Evolutionary conservation across 2,329 filamentous ascomycete genomes (phyloP), one percentile per base, ranked within the genome.

Genomic region (Cordyceps javanica): DNA sequence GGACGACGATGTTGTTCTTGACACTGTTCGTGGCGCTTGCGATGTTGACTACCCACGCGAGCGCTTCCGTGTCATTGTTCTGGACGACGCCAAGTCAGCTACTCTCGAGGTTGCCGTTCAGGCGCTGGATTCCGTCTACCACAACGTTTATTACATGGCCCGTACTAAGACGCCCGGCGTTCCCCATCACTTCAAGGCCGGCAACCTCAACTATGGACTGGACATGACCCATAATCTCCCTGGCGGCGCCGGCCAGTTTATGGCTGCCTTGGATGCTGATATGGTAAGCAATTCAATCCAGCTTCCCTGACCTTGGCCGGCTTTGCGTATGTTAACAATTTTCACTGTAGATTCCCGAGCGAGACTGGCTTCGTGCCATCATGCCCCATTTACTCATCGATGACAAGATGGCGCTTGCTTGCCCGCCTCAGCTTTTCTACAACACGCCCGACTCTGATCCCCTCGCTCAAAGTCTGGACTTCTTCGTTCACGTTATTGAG

Each of bases 201-300:
- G 83, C 52, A 87, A 87, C 65, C 71, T 87, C 54, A 86, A 85
- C 69, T 80, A 82, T 57, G 84, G 81, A 34, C 68, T 83, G 21
- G 77, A 82, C 16, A 73, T 77, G 56, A 73, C 77, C 5, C 72
- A 73, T 16, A 65, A 69, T n/a, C 69, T 85, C 32, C 78, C 80
- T 1, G 81, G 80, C 19, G 82, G 82, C 25, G 73, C 79, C n/a
- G 74, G 75, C 41, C 74, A 81, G 63, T 86, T 76, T 67, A 80
- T 86, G 66, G 83, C 82, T n/a, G 80, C 81, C 39, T 71, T 88
- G 34, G 85, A 88, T 65, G 84, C 83, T 21, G 85, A 88, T 65
- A 87, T 88, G 85, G 73, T 76, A 68, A 45, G 68, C 62, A 1
- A n/a, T n/a, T 14, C 23, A 7, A 23, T 45, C 42, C 8, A 8